Evolutionary conservation across 2,329 filamentous ascomycete genomes (phyloP).

Genomic region (Verruconis gallopava): DNA sequence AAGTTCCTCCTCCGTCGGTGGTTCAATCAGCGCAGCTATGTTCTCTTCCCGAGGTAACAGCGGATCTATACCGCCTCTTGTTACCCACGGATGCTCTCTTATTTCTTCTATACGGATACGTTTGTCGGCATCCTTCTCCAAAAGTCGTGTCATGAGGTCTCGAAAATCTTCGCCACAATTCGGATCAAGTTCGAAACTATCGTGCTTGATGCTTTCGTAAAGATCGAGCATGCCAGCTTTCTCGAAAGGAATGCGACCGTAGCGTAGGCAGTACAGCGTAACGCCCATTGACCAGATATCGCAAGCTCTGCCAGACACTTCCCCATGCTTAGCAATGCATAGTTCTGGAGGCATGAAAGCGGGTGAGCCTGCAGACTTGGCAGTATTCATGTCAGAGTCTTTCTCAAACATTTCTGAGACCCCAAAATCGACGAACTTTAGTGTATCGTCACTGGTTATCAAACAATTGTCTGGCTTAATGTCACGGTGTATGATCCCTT

Average conservation of each 20-base stretch:
- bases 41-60: slow-evolving; percentile 77
- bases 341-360: slow-evolving; percentile 91
- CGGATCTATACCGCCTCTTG: slow-evolving; percentile 61
- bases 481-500: slow-evolving; percentile 89
- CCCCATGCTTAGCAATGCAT: slow-evolving; percentile 72
- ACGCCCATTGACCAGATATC: slow-evolving; percentile 99
- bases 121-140: slow-evolving; percentile 75
- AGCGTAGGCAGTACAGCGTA: slow-evolving; percentile 82
- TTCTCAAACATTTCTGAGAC: slow-evolving; percentile 98
- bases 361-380: slow-evolving; percentile 86
- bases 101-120: slow-evolving; percentile 74
- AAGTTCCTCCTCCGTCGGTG: slow-evolving; percentile 81
- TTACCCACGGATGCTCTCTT: slow-evolving; percentile 85
- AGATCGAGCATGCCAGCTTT: slow-evolving; percentile 67
- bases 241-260: slow-evolving; percentile 80
- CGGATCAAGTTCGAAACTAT: slow-evolving; percentile 48
- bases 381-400: slow-evolving; percentile 71
- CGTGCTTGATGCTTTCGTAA: slow-evolving; percentile 73
- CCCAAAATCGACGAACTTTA: slow-evolving; percentile 98
- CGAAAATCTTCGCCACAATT: slow-evolving; percentile 55
- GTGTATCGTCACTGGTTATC: slow-evolving; percentile 76
- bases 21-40: slow-evolving; percentile 63
- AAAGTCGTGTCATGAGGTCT: slow-evolving; percentile 58
- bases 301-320: slow-evolving; percentile 76
- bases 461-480: slow-evolving; percentile 97